Conservation (phyloP, 805 yeast species). For the Yamadazyma endophytica region DNA sequence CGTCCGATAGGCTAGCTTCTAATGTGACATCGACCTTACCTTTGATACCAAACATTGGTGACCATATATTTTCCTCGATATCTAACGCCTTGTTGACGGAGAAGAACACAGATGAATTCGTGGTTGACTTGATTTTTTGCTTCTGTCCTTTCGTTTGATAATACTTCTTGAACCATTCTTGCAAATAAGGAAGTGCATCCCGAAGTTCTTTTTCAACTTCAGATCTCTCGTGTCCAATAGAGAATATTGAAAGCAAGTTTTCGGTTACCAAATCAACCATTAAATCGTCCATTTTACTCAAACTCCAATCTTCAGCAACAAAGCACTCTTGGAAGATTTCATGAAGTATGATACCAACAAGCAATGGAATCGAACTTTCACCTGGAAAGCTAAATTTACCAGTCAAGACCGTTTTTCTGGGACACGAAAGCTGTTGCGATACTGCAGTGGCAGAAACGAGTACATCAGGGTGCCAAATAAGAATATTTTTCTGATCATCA, state of each 20-base stretch:
- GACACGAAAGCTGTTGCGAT: conserved; percentile 71
- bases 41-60: conserved; percentile 83
- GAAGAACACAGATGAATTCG: too few relatives aligned
- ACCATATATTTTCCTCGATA: conserved; percentile 88
- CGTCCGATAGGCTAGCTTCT: conserved; percentile 45
- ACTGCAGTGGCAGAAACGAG: conserved; percentile 78
- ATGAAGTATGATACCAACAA: conserved; percentile 84
- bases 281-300: conserved; percentile 31
- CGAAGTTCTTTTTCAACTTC: conserved; percentile 37
- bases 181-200: conserved; percentile 49
- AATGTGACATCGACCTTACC: conserved; percentile 90
- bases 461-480: conserved; percentile 81
- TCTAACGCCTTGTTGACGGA: conserved; percentile 67
- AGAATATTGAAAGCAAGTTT: conserved; percentile 48
- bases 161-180: conserved; percentile 49
- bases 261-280: conserved; percentile 39
- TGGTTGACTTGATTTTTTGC: too few relatives aligned
- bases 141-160: conserved; percentile 23
- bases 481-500: conserved; percentile 55
- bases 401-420: conserved; percentile 63
- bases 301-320: conserved; percentile 28
- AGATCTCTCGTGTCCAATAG: conserved; percentile 34
- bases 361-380: conserved; percentile 56
- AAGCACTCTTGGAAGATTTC: conserved; percentile 64
- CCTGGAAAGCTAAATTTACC: conserved; percentile 59